Conservation (phyloP, 805 yeast species). For the Hagleromyces aurorensis region DNA sequence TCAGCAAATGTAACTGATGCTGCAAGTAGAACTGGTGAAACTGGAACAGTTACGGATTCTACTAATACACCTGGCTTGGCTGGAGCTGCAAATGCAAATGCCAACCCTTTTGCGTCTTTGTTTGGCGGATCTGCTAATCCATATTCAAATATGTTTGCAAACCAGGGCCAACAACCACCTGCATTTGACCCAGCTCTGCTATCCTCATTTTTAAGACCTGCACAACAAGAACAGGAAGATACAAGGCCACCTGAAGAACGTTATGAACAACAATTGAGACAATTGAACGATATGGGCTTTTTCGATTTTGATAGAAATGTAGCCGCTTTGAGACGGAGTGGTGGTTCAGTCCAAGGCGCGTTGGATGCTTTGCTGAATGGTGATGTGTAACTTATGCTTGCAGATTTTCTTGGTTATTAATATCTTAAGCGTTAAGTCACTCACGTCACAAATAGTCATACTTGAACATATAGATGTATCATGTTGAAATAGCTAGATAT, state of each 20-base stretch:
- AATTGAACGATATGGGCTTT: slow-evolving; percentile 78
- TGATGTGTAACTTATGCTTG: slow-evolving; percentile 30
- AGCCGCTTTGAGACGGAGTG: slow-evolving; percentile 85
- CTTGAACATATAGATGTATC: too few species aligned
- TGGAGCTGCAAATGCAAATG: slow-evolving; percentile 15
- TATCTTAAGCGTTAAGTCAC: background rate
- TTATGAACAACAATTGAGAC: slow-evolving; percentile 63
- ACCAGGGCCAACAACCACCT: slow-evolving; percentile 26
- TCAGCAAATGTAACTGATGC: slow-evolving; percentile 16
- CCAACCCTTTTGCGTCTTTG: too few species aligned
- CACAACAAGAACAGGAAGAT: slow-evolving; percentile 34
- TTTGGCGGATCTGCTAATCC: slow-evolving; percentile 42
- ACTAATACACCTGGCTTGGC: slow-evolving; percentile 12
- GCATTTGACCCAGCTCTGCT: slow-evolving; percentile 42
- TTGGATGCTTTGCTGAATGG: slow-evolving; percentile 75
- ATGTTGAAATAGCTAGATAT: too few species aligned
- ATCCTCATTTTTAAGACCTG: slow-evolving; percentile 36
- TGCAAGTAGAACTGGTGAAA: slow-evolving; percentile 26
- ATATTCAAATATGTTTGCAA: slow-evolving; percentile 37
- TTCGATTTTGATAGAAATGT: slow-evolving; percentile 88
- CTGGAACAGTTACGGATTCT: slow-evolving; percentile 16
- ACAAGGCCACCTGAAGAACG: slow-evolving; percentile 75
- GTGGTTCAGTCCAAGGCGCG: slow-evolving; percentile 97
- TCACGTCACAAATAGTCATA: slow-evolving; percentile 1
- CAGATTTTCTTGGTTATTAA: background rate